Percentiles rank a stretch among this genome's conserved stretches.
phyloP scores from a whole-genome alignment of 2,329 filamentous ascomycete species.

The Colletotrichum gloeosporioides region DNA sequence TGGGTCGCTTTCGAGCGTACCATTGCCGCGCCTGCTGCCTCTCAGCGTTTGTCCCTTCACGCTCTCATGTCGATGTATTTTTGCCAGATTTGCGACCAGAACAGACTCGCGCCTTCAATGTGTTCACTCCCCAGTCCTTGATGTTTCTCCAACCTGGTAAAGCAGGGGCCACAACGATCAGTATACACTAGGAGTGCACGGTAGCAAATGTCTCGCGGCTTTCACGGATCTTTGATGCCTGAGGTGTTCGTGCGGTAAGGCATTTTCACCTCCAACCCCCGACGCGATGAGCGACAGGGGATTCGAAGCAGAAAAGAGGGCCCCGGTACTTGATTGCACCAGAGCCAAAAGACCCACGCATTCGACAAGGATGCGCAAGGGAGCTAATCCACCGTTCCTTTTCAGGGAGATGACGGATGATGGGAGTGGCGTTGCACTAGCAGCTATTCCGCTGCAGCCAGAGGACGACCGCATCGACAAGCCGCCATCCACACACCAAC shows the following conservation, averaged over 20 bases:
- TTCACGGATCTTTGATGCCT: conserved; percentile 6
- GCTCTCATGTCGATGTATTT: background rate
- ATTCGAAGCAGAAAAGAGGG: background rate
- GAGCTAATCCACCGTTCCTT: conserved; percentile 20
- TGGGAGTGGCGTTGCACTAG: conserved; percentile 23
- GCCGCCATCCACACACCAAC: background rate
- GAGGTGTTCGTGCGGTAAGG: background rate
- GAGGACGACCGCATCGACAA: background rate
- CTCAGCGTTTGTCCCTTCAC: background rate
- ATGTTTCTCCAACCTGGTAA: background rate
- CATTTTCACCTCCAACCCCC: background rate
- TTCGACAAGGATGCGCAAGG: conserved; percentile 7
- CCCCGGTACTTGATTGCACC: conserved; percentile 23
- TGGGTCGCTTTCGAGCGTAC: background rate
- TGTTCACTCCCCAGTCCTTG: background rate
- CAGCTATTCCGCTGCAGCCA: conserved; percentile 21
- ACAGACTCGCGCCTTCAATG: background rate
- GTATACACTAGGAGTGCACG: background rate
- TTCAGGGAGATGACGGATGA: conserved; percentile 24
- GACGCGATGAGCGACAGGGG: conserved; percentile 2
- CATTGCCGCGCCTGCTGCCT: background rate
- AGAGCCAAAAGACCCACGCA: background rate
- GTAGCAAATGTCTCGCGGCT: conserved; percentile 9
- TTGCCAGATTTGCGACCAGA: background rate
- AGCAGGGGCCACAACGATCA: background rate